A percentile compares a stretch with the other conserved stretches of the same genome.
Evolutionary conservation across 2,329 filamentous ascomycete genomes (phyloP).

Genomic region (Drechslerella dactyloides): DNA sequence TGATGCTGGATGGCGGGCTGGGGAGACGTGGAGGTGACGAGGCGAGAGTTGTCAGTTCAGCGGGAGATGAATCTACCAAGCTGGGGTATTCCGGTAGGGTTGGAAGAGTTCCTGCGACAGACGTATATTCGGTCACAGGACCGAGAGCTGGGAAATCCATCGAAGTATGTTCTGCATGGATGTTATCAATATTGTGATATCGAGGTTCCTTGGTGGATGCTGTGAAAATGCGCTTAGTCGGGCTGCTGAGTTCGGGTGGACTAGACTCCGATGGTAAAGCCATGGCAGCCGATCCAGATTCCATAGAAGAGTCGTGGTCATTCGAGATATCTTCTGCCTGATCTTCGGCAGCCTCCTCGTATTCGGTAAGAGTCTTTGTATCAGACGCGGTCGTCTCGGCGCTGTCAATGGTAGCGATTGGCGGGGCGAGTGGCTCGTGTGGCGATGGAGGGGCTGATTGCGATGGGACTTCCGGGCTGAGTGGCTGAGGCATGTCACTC

Average conservation of each 20-base stretch:
- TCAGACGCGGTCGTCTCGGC: constrained; percentile 9
- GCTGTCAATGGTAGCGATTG: constrained; percentile 13
- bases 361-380: neutral
- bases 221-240: constrained; percentile 8
- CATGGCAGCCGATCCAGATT: constrained; percentile 11
- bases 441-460: neutral
- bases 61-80: constrained; percentile 12
- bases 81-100: constrained; percentile 31
- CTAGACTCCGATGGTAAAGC: constrained; percentile 34
- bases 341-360: neutral
- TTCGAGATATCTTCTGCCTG: neutral
- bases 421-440: constrained; percentile 13
- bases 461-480: constrained; percentile 27
- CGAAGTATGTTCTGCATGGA: neutral
- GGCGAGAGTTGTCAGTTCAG: constrained; percentile 11
- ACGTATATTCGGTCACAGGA: constrained; percentile 4
- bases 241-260: constrained; percentile 13
- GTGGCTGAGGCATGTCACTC: constrained; percentile 16
- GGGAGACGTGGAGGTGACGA: constrained; percentile 42
- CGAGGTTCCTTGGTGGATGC: constrained; percentile 16
- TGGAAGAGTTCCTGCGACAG: constrained; percentile 18
- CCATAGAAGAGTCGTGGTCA: constrained; percentile 8
- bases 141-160: neutral
- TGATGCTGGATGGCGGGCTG: constrained; percentile 22
- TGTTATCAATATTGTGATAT: neutral